Percentiles rank a stretch among this genome's conserved stretches.
Conservation (phyloP, 2,329 filamentous ascomycete genomes). For the Madurella mycetomatis region DNA sequence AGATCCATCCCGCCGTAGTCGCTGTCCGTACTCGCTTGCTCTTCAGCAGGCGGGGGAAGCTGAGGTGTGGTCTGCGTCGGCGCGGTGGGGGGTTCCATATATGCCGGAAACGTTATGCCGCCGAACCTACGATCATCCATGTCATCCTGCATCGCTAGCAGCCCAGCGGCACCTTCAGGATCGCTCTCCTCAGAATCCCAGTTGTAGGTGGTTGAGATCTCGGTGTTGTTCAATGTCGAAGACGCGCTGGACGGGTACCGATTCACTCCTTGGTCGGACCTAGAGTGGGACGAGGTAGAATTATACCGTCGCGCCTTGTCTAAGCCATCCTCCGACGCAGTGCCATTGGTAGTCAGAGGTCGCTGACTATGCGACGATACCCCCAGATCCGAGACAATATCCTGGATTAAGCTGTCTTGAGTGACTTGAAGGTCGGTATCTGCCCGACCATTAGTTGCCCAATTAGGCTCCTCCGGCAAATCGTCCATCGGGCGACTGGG, state of each 20-base stretch:
- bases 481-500: conserved; percentile 50
- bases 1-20: conserved; percentile 71
- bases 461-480: conserved; percentile 40
- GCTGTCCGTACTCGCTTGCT: conserved; percentile 60
- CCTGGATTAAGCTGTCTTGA: conserved; percentile 53
- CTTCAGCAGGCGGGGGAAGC: conserved; percentile 47
- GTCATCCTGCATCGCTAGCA: conserved; percentile 78
- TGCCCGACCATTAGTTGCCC: conserved; percentile 35
- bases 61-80: conserved; percentile 28
- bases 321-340: conserved; percentile 43
- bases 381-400: conserved; percentile 53
- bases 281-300: conserved; percentile 43
- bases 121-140: conserved; percentile 66
- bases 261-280: conserved; percentile 33
- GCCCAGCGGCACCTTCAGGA: conserved; percentile 76
- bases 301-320: conserved; percentile 47
- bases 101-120: conserved; percentile 47
- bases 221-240: conserved; percentile 38
- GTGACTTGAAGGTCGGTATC: conserved; percentile 38
- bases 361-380: conserved; percentile 36
- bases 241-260: conserved; percentile 38
- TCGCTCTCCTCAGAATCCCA: conserved; percentile 72
- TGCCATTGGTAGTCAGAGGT: conserved; percentile 43
- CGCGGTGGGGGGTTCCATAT: conserved; percentile 36
- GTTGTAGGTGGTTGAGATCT: conserved; percentile 34